A percentile compares a stretch with the other conserved stretches of the same genome.
Evolutionary conservation across 1,284 basidiomycete species (phyloP).

Genomic region (Cryptococcus sp.): DNA sequence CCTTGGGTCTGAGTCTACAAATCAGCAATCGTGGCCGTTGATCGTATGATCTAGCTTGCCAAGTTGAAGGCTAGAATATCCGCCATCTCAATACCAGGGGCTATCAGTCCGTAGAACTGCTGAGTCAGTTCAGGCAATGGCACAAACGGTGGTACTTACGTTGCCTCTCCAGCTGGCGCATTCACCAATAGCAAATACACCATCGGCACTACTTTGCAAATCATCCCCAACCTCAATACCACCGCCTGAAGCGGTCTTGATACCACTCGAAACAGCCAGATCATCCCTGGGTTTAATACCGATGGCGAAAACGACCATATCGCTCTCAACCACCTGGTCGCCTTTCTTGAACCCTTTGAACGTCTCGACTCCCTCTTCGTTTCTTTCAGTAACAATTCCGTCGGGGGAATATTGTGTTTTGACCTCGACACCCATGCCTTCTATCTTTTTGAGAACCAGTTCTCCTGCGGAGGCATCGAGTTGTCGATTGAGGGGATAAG

Average conservation of each 20-base stretch:
- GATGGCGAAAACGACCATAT: constrained; percentile 62
- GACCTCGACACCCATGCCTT: constrained; percentile 59
- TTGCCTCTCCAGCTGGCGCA: constrained; percentile 66
- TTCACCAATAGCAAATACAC: constrained; percentile 71
- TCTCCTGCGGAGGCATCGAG: constrained; percentile 65
- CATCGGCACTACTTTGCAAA: constrained; percentile 57
- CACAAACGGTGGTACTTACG: constrained; percentile 40
- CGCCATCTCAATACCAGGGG: constrained; percentile 61
- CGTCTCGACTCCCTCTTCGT: constrained; percentile 43
- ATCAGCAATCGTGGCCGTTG: constrained; percentile 35
- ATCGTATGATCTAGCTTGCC: too few species aligned
- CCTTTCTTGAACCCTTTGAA: constrained; percentile 55
- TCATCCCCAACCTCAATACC: constrained; percentile 61
- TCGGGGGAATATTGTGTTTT: constrained; percentile 46
- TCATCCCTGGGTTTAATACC: constrained; percentile 70
- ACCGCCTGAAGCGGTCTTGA: constrained; percentile 53
- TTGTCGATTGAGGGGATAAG: constrained; percentile 64
- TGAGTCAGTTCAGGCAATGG: background rate
- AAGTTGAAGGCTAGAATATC: constrained; percentile 71
- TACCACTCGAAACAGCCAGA: constrained; percentile 55
- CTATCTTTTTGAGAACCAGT: constrained; percentile 64
- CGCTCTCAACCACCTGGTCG: constrained; percentile 51
- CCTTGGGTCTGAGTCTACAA: constrained; percentile 47
- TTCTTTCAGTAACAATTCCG: constrained; percentile 11
- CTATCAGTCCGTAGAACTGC: constrained; percentile 38